Evolutionary conservation across 192 early-diverging fungal species (phyloP), one percentile per base, ranked within the genome.

Genomic region (Rhizophagus clarus): DNA sequence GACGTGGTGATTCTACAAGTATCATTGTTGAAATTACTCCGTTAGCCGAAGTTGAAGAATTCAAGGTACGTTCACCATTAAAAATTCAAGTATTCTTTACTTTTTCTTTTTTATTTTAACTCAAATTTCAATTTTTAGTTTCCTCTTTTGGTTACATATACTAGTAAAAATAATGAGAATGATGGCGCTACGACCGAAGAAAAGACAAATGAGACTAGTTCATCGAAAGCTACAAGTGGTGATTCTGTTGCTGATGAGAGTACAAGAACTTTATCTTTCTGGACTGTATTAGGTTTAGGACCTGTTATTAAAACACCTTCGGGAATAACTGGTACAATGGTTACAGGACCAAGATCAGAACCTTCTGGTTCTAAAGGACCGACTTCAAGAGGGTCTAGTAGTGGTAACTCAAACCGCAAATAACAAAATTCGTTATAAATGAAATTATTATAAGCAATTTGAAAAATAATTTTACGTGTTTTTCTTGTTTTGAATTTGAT

Each of bases 211-310:
- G 73, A 76, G 51, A 79, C 83, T 62, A 76, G 82, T 0, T 79
- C 81, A 45, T 80, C 81, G 11, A 82, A 72, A 66, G 74, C 78
- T 32, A 67, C 42, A 70, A 62, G 42, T 14, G 37, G 72, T n/a
- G 51, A 77, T 31, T 73, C 76, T 62, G 79, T 73, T 32, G 71
- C 69, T 37, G 85, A 88, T 60, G 85, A 84, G 22, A 47, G 69
- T 70, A 84, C 83, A 34, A 88, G 88, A 67, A 87, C 81, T 24
- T 85, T 87, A 31, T 84, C 84, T 14, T 92, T 92, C 61, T 92
- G 91, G 90, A 84, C 84, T 22, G 75, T 91, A 47, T 84, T 92
- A 72, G 90, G 91, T 8, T 80, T 92, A 68, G 91, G 91, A 9
- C 77, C 85, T 32, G 88, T 88, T n/a, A 29, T 64, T 64, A 64